A percentile compares a stretch with the other conserved stretches of the same genome.
Conservation (phyloP, 768 basidiomycete genomes). For the Calocera viscosa region DNA sequence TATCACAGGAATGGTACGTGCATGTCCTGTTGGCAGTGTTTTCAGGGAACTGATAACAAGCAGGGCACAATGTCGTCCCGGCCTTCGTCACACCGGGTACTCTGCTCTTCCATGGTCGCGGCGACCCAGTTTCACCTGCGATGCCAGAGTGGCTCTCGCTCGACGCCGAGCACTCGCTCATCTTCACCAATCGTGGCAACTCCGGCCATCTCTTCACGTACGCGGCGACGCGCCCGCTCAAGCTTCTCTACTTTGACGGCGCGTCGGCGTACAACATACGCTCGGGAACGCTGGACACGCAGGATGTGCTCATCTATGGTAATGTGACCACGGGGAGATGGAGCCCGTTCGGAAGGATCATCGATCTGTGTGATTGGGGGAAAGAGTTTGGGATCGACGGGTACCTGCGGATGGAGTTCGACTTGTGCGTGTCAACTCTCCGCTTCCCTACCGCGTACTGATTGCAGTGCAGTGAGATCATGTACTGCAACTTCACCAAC, state of each 20-base stretch:
- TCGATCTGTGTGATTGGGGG: constrained; percentile 36
- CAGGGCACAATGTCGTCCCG: constrained; percentile 13
- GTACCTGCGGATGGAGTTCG: constrained; percentile 31
- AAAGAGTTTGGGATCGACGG: constrained; percentile 33
- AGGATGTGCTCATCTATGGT: constrained; percentile 11
- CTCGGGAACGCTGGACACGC: constrained; percentile 11
- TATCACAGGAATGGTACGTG: constrained; percentile 12
- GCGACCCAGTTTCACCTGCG: neutral
- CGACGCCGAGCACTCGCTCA: constrained; percentile 14
- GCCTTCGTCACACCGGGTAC: constrained; percentile 11
- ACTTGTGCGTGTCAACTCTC: constrained; percentile 10
- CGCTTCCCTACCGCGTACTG: constrained; percentile 14
- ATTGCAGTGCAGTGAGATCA: neutral
- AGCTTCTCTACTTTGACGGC: constrained; percentile 14
- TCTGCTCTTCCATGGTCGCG: constrained; percentile 12
- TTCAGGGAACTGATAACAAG: neutral
- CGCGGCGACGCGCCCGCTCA: constrained; percentile 9
- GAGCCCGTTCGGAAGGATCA: constrained; percentile 30
- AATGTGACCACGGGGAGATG: constrained; percentile 8
- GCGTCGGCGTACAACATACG: constrained; percentile 9
- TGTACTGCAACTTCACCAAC: neutral
- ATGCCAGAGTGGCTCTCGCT: constrained; percentile 13
- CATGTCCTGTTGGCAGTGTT: neutral
- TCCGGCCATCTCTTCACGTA: constrained; percentile 7
- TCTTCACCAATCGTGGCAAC: constrained; percentile 1